These are phyloP conservation scores for Aspergillus caelatus DNA, from an alignment of 2,329 filamentous ascomycete species.

Conservation along the genomic window DNA sequence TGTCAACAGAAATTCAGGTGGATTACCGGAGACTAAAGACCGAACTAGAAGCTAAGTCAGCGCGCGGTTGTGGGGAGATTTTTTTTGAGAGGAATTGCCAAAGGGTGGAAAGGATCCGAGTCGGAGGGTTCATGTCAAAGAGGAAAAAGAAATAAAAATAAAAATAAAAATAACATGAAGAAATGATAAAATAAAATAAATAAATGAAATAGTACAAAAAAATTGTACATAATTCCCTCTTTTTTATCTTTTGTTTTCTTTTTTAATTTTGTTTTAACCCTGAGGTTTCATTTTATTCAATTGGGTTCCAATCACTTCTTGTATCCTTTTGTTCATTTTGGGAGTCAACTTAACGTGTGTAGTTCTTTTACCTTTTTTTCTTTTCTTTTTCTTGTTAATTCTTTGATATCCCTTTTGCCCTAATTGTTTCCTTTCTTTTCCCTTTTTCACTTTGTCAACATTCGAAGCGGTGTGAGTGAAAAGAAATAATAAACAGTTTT, in stretches of 20 bases:
- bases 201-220: neutral
- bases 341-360: neutral
- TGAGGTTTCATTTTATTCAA: neutral
- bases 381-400: neutral
- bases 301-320: neutral
- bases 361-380: neutral
- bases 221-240: neutral
- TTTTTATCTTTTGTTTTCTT: neutral
- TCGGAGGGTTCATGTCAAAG: neutral
- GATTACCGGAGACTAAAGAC: constrained; percentile 11
- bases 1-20: constrained; percentile 12
- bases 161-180: neutral
- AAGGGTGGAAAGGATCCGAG: constrained; percentile 3
- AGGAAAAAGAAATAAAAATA: neutral
- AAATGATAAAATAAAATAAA: neutral
- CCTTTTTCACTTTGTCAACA: neutral
- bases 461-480: neutral
- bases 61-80: constrained; percentile 1
- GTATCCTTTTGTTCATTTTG: neutral
- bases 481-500: neutral
- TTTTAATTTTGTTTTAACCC: neutral
- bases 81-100: neutral
- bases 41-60: constrained; percentile 10
- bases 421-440: neutral
- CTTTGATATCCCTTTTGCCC: neutral